These are phyloP conservation scores for Lyophyllum atratum DNA, from an alignment of 768 basidiomycete species.

Conservation along the genomic window DNA sequence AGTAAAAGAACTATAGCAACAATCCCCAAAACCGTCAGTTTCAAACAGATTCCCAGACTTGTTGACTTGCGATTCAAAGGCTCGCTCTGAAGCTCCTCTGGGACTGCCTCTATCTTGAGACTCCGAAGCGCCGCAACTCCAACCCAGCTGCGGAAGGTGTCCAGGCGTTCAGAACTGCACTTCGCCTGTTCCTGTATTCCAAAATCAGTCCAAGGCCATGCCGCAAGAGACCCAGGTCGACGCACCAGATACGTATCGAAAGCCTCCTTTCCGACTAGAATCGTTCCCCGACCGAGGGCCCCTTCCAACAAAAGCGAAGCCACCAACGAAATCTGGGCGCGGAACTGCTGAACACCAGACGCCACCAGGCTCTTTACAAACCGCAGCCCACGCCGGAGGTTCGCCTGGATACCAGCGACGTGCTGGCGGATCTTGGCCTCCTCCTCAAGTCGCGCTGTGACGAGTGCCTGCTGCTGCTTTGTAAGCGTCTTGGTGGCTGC, in stretches of 20 bases:
- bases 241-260: conserved; percentile 83
- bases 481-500: conserved; percentile 54
- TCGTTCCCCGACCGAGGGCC: conserved; percentile 57
- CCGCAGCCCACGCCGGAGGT: conserved; percentile 66
- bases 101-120: conserved; percentile 63
- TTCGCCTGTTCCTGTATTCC: conserved; percentile 60
- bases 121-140: conserved; percentile 85
- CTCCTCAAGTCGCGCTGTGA: conserved; percentile 81
- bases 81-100: conserved; percentile 74
- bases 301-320: conserved; percentile 65
- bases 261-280: conserved; percentile 61
- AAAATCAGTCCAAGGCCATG: background rate
- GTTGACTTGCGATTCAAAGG: conserved; percentile 55
- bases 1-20: conserved; percentile 62
- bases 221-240: background rate
- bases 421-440: conserved; percentile 68
- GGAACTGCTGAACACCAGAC: conserved; percentile 51
- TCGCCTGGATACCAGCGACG: conserved; percentile 55
- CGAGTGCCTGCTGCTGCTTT: conserved; percentile 83
- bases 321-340: conserved; percentile 56
- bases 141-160: conserved; percentile 66
- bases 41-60: too few relatives aligned
- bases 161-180: conserved; percentile 76
- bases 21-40: background rate
- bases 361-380: conserved; percentile 67